Evolutionary conservation across 306 rosid genomes (phyloP), one percentile per base, ranked within the genome.

Genomic region (Prunus mume): DNA sequence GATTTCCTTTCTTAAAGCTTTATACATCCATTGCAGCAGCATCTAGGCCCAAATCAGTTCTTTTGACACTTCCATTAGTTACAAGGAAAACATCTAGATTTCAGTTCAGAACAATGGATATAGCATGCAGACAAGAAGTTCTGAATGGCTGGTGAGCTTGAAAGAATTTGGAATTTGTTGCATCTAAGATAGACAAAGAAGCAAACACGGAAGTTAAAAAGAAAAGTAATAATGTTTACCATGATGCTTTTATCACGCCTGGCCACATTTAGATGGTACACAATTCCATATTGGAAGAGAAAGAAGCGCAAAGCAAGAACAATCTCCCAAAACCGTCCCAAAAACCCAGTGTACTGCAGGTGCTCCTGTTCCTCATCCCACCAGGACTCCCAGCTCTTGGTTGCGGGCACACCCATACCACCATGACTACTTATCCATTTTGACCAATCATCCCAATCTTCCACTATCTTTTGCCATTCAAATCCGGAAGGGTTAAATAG

Each of bases 351-450:
- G 89, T 83, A 45, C 82, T 82, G 89, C 80, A 95, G 85, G 83
- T 95, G 99, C 84, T 95, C 99, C 64, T 95, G 99, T 86, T 95
- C 99, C 80, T 95, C 99, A 20, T 88, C 90, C 99, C 99, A 95
- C 99, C 99, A 95, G 3, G 99, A 95, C 61, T 95, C 99, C 99
- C 99, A 95, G 82, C 97, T 92, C 87, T 92, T 95, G 81, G 69
- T 88, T 76, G 97, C 85, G 34, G 97, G 92, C 78, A 95, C 97
- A 83, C 99, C 99, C 68, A 95, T 87, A 69, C 97, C 99, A 24
- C 97, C 99, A 45, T 85, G 91, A 79, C 79, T 90, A 72, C 72
- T 89, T 57, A 90, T 95, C 99, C 99, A 95, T 85, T 95, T 95
- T 18, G 85, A 54, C 99, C 97, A 92, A 85, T 95, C 99, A 78